Evolutionary conservation across 1,284 basidiomycete genomes (phyloP).

Genomic region (Pterulicium gracile): DNA sequence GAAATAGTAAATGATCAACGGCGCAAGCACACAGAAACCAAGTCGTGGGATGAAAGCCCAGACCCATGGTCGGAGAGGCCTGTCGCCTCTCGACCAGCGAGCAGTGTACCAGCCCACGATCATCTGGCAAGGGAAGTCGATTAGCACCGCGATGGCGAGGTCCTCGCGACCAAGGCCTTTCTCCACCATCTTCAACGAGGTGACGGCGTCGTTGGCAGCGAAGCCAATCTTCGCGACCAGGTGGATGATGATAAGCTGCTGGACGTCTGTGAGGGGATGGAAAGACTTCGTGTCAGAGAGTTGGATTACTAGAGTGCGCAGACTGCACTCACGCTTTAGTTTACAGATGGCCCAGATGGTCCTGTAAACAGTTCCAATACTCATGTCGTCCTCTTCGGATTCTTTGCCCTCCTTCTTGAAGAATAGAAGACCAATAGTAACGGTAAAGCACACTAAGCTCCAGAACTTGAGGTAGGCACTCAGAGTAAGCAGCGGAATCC

Average conservation of each 20-base stretch:
- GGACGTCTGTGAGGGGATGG: conserved; percentile 75
- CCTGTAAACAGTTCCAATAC: conserved; percentile 83
- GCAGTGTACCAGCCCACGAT: conserved; percentile 94
- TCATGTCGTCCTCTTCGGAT: conserved; percentile 76
- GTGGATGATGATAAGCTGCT: conserved; percentile 81
- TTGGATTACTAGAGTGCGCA: conserved; percentile 1
- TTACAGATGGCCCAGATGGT: conserved; percentile 93
- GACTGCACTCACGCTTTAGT: conserved; percentile 65
- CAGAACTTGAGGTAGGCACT: conserved; percentile 84
- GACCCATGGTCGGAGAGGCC: conserved; percentile 80
- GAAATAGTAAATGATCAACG: conserved; percentile 79
- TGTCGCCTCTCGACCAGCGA: conserved; percentile 75
- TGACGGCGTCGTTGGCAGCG: conserved; percentile 90
- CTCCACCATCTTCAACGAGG: conserved; percentile 91
- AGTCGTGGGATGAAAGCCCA: conserved; percentile 87
- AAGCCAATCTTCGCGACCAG: conserved; percentile 94
- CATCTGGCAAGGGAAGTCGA: conserved; percentile 98
- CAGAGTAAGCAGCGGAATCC: conserved; percentile 75
- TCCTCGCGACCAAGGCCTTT: conserved; percentile 96
- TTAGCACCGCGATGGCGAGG: conserved; percentile 86
- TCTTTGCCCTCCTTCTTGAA: conserved; percentile 90
- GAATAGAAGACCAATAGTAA: conserved; percentile 83
- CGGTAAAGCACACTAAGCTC: conserved; percentile 67
- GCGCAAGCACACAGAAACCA: conserved; percentile 62
- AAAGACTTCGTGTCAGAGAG: conserved; percentile 5